These are phyloP conservation scores for Nakazawaea populi DNA, from an alignment of 805 yeast genomes.

Conservation along the genomic window DNA sequence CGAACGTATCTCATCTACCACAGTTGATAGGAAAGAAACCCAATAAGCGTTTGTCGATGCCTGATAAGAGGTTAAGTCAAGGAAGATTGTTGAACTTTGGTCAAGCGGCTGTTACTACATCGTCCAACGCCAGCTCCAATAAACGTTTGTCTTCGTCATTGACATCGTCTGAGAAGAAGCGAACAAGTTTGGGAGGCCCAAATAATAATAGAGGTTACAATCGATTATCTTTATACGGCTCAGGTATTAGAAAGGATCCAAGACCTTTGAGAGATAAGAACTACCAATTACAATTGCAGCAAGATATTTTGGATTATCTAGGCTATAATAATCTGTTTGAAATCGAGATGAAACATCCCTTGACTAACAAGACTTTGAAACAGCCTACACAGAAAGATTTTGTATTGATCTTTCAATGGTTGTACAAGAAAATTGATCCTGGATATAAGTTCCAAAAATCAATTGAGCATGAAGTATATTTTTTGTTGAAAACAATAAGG, in stretches of 20 bases:
- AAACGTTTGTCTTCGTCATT: constrained; percentile 1
- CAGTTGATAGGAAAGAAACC: not conserved
- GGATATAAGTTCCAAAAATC: constrained; percentile 62
- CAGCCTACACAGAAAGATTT: constrained; percentile 89
- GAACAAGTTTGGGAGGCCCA: constrained; percentile 1
- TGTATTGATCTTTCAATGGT: constrained; percentile 69
- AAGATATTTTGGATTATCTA: constrained; percentile 63
- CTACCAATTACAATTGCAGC: constrained; percentile 60
- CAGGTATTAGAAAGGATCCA: constrained; percentile 40
- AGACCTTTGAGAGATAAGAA: constrained; percentile 73
- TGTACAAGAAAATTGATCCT: constrained; percentile 75
- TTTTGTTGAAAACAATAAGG: constrained; percentile 53
- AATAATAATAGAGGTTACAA: not conserved
- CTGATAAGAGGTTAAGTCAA: constrained; percentile 4
- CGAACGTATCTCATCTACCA: constrained; percentile 4
- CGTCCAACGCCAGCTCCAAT: not conserved
- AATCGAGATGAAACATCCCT: constrained; percentile 63
- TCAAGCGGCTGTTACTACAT: constrained; percentile 3
- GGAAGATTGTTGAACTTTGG: constrained; percentile 8
- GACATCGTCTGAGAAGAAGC: not conserved
- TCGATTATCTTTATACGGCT: constrained; percentile 7
- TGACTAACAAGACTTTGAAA: constrained; percentile 57
- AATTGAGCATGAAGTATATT: constrained; percentile 71
- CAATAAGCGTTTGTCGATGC: constrained; percentile 6
- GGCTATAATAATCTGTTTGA: constrained; percentile 56